Evolutionary conservation across 805 yeast species (phyloP), one percentile per base, ranked within the genome.

Genomic region (Candida jianshihensis): DNA sequence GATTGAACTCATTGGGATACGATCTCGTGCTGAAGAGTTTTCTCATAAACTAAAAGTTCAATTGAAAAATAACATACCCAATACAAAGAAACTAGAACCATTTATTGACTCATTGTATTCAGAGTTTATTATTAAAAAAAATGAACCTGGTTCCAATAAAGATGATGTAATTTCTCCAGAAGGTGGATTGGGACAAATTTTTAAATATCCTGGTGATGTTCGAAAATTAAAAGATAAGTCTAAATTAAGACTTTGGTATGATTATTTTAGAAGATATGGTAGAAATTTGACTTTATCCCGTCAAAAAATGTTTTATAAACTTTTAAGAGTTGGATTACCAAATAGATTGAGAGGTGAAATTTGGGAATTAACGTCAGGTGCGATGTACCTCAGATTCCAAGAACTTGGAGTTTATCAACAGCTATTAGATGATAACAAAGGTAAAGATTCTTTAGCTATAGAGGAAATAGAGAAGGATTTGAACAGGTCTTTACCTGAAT

Each of bases 391-490:
- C 36, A 67, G 97, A 34, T 72, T 78, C 51, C 74, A 75, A 35
- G 67, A 81, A 48, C 70, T 68, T 11, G 73, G 70, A 0, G 76
- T 73, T 31, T 92, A 89, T 57, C 55, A 65, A 30, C 57, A 61
- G 22, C 46, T 89, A 7, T 64, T 88, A 34, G 67, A 64, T 3
- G 79, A 75, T 14, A 78, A 84, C 53, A 69, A 63, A 22, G 83
- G 78, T 4, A 73, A 78, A 39, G 64, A 64, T 2, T 83, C 96
- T 1, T 64, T 82, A 33, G 97, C 98, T 1, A 81, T 89, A 27
- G 98, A 92, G 44, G 99, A 92, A 53, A 92, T 92, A 42, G 97
- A 89, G 55, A 92, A 94, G 56, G 99, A 92, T 60, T 70, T 92
- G 50, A 88, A 90, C 54, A 70, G 99, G 39, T 89, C 97, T 0